Conservation (phyloP, 2,329 filamentous ascomycete genomes). For the Penicillium palitans region DNA sequence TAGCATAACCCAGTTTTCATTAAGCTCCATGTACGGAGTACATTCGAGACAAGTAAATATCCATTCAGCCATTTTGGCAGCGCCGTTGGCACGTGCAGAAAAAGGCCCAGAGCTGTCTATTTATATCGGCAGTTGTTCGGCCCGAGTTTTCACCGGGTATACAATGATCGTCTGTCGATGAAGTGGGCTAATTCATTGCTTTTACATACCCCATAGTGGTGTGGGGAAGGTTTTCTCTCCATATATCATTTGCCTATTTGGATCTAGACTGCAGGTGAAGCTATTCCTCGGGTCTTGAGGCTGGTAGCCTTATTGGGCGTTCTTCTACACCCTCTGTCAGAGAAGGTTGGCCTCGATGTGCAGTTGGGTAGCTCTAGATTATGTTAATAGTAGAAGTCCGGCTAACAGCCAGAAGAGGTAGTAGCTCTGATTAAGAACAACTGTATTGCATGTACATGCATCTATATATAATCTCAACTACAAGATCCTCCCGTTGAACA, state of each 20-base stretch:
- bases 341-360: neutral
- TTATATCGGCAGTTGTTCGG: neutral
- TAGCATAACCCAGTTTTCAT: neutral
- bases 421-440: neutral
- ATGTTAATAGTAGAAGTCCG: neutral
- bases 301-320: neutral
- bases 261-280: conserved; percentile 14
- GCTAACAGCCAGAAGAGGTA: neutral
- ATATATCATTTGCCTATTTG: conserved; percentile 19
- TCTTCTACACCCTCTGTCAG: neutral
- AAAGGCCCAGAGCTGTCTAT: neutral
- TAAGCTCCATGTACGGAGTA: neutral
- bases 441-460: too few relatives aligned
- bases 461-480: too few relatives aligned
- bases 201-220: conserved; percentile 45
- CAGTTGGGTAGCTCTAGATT: neutral
- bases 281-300: conserved; percentile 1
- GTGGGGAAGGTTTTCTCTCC: conserved; percentile 21
- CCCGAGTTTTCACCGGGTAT: conserved; percentile 33
- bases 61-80: neutral
- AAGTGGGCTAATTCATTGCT: conserved; percentile 72
- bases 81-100: neutral
- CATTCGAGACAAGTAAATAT: neutral
- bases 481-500: neutral
- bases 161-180: conserved; percentile 68